phyloP scores from a whole-genome alignment of 106 monocot species.

The Hemerocallis citrina region DNA sequence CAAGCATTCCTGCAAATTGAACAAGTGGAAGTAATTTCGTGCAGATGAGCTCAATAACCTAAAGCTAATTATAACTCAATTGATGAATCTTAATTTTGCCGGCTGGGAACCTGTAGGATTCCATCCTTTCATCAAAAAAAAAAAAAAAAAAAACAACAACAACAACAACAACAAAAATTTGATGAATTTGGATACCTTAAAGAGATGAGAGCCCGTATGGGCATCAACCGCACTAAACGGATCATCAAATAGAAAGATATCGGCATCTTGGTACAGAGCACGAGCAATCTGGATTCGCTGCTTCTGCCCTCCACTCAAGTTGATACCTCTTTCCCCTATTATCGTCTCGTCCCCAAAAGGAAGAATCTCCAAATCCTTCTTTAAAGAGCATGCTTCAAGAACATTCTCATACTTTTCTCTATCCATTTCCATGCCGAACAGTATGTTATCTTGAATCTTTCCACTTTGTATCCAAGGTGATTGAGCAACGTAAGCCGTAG shows the following conservation, averaged over 20 bases:
- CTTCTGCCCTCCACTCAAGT: conserved; percentile 95
- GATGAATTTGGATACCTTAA: conserved; percentile 83
- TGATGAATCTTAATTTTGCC: neutral
- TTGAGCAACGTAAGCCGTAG: conserved; percentile 77
- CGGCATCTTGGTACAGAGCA: conserved; percentile 86
- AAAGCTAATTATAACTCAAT: neutral
- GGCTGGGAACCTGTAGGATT: too few species aligned
- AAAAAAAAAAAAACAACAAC: too few species aligned
- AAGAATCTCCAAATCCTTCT: conserved; percentile 84
- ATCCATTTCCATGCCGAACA: conserved; percentile 82
- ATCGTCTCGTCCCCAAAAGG: conserved; percentile 83
- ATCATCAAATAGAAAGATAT: conserved; percentile 85
- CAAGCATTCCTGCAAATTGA: conserved; percentile 63
- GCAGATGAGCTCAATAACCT: too few species aligned
- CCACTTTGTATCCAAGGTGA: conserved; percentile 99
- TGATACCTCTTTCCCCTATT: conserved; percentile 95
- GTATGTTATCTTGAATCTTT: conserved; percentile 80
- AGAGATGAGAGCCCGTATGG: conserved; percentile 83
- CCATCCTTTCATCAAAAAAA: too few species aligned
- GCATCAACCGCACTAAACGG: conserved; percentile 97
- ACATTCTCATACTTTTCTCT: conserved; percentile 54
- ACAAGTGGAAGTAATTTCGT: neutral
- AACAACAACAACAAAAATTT: too few species aligned
- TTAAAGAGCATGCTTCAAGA: conserved; percentile 67
- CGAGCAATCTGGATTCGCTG: conserved; percentile 93